These are phyloP conservation scores for Epichloe hybrida DNA, from an alignment of 2,329 filamentous ascomycete species.

Conservation along the genomic window DNA sequence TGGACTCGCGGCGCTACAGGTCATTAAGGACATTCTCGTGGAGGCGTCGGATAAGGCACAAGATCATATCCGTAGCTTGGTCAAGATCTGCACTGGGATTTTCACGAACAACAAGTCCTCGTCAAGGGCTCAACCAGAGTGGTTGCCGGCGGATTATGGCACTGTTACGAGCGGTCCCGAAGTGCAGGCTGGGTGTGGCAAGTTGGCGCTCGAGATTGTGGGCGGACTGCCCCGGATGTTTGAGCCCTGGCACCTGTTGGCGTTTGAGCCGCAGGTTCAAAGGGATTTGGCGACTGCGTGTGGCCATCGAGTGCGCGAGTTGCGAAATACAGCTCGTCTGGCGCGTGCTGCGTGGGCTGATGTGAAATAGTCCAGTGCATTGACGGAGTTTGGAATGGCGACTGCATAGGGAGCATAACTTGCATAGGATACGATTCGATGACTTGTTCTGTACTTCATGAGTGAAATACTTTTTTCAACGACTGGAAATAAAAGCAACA, in stretches of 20 bases:
- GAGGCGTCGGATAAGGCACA: slow-evolving; percentile 31
- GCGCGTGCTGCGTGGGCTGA: slow-evolving; percentile 37
- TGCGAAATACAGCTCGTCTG: slow-evolving; percentile 34
- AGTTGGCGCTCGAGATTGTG: slow-evolving; percentile 33
- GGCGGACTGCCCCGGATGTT: slow-evolving; percentile 33
- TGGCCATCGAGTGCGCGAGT: slow-evolving; percentile 38
- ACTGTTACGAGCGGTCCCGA: slow-evolving; percentile 8
- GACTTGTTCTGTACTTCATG: no score
- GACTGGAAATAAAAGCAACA: no score
- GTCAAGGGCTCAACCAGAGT: slow-evolving; percentile 13
- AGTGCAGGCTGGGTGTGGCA: slow-evolving; percentile 26
- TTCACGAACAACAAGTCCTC: slow-evolving; percentile 17
- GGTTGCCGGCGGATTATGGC: slow-evolving; percentile 18
- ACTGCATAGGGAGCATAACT: neutral
- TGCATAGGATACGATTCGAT: neutral
- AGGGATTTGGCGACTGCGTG: slow-evolving; percentile 36
- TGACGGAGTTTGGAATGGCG: slow-evolving; percentile 1
- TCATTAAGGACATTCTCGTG: slow-evolving; percentile 34
- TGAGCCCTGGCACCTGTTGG: slow-evolving; percentile 32
- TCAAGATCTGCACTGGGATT: slow-evolving; percentile 30
- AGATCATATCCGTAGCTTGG: slow-evolving; percentile 34
- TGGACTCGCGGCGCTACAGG: slow-evolving; percentile 32
- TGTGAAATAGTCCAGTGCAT: slow-evolving; percentile 13
- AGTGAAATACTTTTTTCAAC: neutral
- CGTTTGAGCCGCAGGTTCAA: slow-evolving; percentile 29